Evolutionary conservation across 2,329 filamentous ascomycete species (phyloP).

Genomic region (Podosphaera fusca): DNA sequence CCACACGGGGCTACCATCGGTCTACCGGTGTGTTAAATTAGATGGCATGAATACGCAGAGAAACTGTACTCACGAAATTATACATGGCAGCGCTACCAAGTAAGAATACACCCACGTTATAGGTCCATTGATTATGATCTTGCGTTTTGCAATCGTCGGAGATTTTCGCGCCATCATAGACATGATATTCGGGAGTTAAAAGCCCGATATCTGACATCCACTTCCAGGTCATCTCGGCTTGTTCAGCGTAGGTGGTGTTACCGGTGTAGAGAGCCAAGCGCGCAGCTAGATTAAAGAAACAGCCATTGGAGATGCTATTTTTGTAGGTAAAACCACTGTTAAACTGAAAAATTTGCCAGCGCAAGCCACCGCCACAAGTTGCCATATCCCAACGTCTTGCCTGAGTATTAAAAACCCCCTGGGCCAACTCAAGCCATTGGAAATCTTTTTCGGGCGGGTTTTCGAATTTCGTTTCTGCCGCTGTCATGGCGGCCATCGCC

Average conservation of each 20-base stretch:
- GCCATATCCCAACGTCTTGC: conserved; percentile 46
- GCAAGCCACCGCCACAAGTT: conserved; percentile 50
- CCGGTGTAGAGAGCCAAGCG: conserved; percentile 55
- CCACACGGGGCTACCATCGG: conserved; percentile 27
- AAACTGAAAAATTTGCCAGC: conserved; percentile 70
- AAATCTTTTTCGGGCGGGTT: conserved; percentile 32
- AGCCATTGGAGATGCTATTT: conserved; percentile 38
- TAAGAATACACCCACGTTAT: conserved; percentile 44
- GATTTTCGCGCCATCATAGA: conserved; percentile 39
- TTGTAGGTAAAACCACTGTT: conserved; percentile 68
- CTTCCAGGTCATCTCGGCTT: conserved; percentile 52
- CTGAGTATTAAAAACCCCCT: conserved; percentile 65
- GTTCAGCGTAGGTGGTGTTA: conserved; percentile 53
- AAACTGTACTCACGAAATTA: conserved; percentile 18
- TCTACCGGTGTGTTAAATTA: conserved; percentile 17
- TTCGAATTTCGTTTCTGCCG: conserved; percentile 41
- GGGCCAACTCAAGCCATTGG: conserved; percentile 47
- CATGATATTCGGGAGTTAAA: conserved; percentile 32
- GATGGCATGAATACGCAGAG: background rate
- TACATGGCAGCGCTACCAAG: conserved; percentile 46
- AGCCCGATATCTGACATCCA: conserved; percentile 38
- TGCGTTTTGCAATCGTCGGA: conserved; percentile 32
- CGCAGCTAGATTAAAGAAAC: conserved; percentile 38
- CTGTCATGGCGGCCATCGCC: conserved; percentile 46
- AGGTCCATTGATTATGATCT: conserved; percentile 41